Base-by-base conservation (phyloP, 1,284 basidiomycete species). In the Malassezia brasiliensis region DNA sequence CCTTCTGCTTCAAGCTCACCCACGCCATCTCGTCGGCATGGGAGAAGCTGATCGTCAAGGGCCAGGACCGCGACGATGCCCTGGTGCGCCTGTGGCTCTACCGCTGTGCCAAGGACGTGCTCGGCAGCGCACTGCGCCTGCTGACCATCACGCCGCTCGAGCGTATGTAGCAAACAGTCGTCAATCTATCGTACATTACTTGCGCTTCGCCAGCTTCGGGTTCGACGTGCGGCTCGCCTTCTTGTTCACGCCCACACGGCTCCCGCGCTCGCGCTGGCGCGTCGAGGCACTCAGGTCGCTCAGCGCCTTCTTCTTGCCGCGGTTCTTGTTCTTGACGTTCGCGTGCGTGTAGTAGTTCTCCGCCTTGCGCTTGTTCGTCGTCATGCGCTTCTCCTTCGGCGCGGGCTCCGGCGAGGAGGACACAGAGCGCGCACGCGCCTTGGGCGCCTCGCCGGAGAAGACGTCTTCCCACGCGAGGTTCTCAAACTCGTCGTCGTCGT, bases 11-110 rank as follows among this genome's bases (percentile, higher is more conserved):
- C 77, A 79, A 82, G 59, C 79, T 90, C 20, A 82, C 82, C 47
- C 88, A 90, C 67, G 83, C 85, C 4, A 88, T 93, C 68, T 85
- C 83, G 64, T 85, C 83, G 59, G 88, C 89, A 37, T 93, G 88
- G 89, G 89, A 91, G 77, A 82, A 81, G 7, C 79, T 89, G 3
- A 81, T 86, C 45, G 90, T 94, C 38, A 85, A 86, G 69, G 85
- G 86, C 4, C 86, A 89, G 75, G 73, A 76, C 49, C 73, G 77
- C 61, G 80, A 82, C 63, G 81, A 88, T 61, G 90, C 89, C 0
- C 77, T 82, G 62, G 91, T 91, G n/a, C 81, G 89, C 67, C 79
- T 98, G 78, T 96, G 85, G 81, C 75, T 98, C 74, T 98, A 88
- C 77, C 78, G 89, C 62, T 85, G 83, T 70, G 87, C 90, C 54